Base-by-base conservation (phyloP, 371 early-diverging fungal genomes). In the Blakeslea trispora region DNA sequence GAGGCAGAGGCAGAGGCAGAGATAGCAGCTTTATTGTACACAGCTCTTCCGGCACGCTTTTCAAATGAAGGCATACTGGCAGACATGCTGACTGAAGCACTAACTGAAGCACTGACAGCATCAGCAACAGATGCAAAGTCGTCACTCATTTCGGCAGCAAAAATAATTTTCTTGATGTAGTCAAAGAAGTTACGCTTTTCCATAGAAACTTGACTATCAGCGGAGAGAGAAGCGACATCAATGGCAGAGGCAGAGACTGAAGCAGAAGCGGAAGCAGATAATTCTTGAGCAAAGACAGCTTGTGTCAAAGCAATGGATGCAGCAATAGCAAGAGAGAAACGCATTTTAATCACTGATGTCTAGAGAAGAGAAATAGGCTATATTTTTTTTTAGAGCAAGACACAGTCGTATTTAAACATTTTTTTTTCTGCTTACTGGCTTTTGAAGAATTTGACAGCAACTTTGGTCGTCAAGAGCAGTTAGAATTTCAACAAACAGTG, bases 111-210 rank as follows among this genome's bases (percentile, higher is more conserved):
- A 22, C 8, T 22, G 0, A 14, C n/a, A 15, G 13, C 28, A 19
- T 19, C 24, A 13, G 39, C 40, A 13, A 23, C n/a, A 17, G 17
- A 37, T 7, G 37, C 37, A 37, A 37, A 37, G 9, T 3, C 47
- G 1, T 47, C 47, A 31, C 17, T 23, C 15, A 23, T 23, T 24
- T 28, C 47, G 6, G 1, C 47, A 37, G 37, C 37, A 10, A 37
- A 37, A 14, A 32, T n/a, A 42, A 19, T 24, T 40, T 49, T 45
- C 40, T 50, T 49, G 21, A 51, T 45, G 21, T 49, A 56, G n/a
- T 56, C 57, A 42, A 56, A 41, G 3, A 56, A 34, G 18, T 56
- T 37, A 15, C 50, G 58, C 58, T 58, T 58, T 17, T 58, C 52
- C 14, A 51, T 24, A 15, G 32, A 34, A n/a, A 28, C 49, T 6